A percentile compares a stretch with the other conserved stretches of the same genome.
Conservation (phyloP, 2,329 filamentous ascomycete genomes). For the Penicillium sp. region DNA sequence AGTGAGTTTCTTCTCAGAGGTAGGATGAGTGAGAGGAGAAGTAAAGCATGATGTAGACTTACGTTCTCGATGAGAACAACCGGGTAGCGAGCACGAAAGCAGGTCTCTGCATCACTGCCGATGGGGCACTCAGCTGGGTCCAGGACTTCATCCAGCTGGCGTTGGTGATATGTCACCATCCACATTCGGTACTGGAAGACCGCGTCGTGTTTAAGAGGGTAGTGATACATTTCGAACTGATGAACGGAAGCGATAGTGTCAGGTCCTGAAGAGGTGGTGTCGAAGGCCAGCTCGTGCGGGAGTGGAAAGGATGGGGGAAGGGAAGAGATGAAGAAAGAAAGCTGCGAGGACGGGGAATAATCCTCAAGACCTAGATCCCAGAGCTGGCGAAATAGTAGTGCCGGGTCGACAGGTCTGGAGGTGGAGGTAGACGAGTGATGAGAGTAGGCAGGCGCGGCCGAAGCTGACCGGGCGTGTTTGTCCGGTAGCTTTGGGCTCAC, state of each 20-base stretch:
- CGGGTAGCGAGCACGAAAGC: conserved; percentile 27
- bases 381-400: background rate
- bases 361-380: background rate
- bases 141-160: background rate
- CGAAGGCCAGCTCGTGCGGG: background rate
- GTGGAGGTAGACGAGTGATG: background rate
- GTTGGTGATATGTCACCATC: background rate
- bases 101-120: background rate
- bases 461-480: background rate
- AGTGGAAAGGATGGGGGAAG: background rate
- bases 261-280: background rate
- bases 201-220: background rate
- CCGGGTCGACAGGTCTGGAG: background rate
- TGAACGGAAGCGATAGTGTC: background rate
- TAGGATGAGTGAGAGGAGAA: conserved; percentile 1
- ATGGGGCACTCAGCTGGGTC: background rate
- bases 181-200: background rate
- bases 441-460: background rate
- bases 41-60: conserved; percentile 21
- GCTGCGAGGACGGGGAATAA: background rate
- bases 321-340: background rate
- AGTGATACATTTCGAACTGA: background rate
- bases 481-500: background rate
- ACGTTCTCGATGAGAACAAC: conserved; percentile 45
- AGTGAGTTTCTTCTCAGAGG: background rate